Evolutionary conservation across 768 basidiomycete genomes (phyloP).

Genomic region (Leucocoprinus sp.): DNA sequence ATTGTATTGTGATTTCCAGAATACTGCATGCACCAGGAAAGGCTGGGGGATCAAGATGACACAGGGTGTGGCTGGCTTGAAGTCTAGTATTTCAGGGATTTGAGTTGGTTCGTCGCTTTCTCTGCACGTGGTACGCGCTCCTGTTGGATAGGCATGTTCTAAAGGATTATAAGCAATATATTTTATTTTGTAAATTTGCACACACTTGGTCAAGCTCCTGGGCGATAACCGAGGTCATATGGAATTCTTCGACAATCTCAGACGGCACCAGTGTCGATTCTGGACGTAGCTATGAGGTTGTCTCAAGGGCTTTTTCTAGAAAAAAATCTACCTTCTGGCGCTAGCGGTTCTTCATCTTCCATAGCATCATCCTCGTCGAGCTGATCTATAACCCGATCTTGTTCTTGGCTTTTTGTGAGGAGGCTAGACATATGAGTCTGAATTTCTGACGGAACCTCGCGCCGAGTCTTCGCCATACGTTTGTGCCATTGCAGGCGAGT

Average conservation of each 20-base stretch:
- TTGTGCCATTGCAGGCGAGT: constrained; percentile 71
- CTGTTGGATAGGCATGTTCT: constrained; percentile 9
- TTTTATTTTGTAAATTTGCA: not conserved
- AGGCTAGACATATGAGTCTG: constrained; percentile 26
- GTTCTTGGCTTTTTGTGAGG: constrained; percentile 22
- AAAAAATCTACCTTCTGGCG: too few relatives aligned
- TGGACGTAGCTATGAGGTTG: not conserved
- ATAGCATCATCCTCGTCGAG: constrained; percentile 14
- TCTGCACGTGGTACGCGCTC: constrained; percentile 7
- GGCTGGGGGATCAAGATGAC: too few relatives aligned
- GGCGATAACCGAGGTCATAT: constrained; percentile 11
- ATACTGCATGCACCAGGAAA: too few relatives aligned
- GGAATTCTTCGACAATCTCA: constrained; percentile 10
- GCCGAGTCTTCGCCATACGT: constrained; percentile 59
- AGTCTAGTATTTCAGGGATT: constrained; percentile 5
- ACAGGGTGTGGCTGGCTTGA: too few relatives aligned
- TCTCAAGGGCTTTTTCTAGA: too few relatives aligned
- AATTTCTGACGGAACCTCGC: constrained; percentile 50
- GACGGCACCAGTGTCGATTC: not conserved
- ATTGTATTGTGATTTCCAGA: too few relatives aligned
- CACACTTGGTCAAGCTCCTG: constrained; percentile 14
- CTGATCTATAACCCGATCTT: constrained; percentile 16
- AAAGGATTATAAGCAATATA: not conserved
- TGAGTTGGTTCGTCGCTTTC: constrained; percentile 7
- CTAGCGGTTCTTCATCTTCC: constrained; percentile 16